Evolutionary conservation across 2,329 filamentous ascomycete genomes (phyloP).

Genomic region (Aureobasidium sp.): DNA sequence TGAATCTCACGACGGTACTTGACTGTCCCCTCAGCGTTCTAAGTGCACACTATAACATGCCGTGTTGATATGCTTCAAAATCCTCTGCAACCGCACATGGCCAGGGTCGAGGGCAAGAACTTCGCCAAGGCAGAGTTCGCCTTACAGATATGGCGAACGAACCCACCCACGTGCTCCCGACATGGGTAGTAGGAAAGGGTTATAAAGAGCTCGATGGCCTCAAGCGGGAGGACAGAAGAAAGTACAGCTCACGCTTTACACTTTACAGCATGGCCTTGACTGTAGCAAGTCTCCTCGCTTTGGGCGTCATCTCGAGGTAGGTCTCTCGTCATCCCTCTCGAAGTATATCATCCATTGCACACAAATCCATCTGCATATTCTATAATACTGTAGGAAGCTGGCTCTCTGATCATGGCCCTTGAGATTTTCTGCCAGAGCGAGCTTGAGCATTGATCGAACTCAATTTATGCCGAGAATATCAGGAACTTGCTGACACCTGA

Average conservation of each 20-base stretch:
- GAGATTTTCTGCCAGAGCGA: background rate
- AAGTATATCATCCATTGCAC: background rate
- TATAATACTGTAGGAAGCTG: background rate
- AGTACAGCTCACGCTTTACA: background rate
- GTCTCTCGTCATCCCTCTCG: background rate
- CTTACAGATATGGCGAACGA: conserved; percentile 3
- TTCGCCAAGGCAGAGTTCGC: background rate
- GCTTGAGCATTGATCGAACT: background rate
- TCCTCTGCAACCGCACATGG: background rate
- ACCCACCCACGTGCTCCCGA: conserved; percentile 2
- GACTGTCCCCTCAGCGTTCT: background rate
- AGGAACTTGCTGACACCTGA: background rate
- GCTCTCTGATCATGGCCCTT: background rate
- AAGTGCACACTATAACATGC: background rate
- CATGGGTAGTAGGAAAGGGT: background rate
- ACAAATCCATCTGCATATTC: background rate
- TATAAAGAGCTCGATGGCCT: background rate
- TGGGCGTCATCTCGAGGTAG: conserved; percentile 10
- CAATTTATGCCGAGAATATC: background rate
- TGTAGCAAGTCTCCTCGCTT: background rate
- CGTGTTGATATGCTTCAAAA: background rate
- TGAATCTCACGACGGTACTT: background rate
- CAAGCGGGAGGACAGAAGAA: background rate
- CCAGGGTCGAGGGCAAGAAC: background rate
- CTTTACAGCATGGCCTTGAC: background rate